These are phyloP conservation scores for Colletotrichum sp. DNA, from an alignment of 2,329 filamentous ascomycete genomes.

Conservation along the genomic window DNA sequence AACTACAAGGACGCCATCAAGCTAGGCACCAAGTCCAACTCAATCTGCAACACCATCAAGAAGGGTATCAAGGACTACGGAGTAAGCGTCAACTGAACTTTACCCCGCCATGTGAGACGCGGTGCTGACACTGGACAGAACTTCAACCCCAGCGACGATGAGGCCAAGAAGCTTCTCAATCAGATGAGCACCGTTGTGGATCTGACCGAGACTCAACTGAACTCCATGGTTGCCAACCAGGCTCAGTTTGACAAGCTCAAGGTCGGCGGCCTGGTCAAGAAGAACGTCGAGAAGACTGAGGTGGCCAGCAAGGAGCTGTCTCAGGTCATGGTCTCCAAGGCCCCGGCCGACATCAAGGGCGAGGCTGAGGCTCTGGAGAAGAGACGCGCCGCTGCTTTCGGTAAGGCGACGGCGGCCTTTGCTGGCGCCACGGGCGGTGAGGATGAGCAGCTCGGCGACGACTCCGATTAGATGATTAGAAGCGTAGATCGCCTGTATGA, in stretches of 20 bases:
- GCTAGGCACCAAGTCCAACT: slow-evolving; percentile 8
- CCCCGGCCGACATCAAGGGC: not conserved
- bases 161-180: slow-evolving; percentile 5
- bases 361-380: slow-evolving; percentile 3
- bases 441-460: slow-evolving; percentile 7
- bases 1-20: slow-evolving; percentile 17
- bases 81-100: not conserved
- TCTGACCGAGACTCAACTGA: slow-evolving; percentile 2
- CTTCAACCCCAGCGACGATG: not conserved
- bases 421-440: slow-evolving; percentile 2
- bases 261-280: slow-evolving; percentile 9
- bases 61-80: slow-evolving; percentile 11
- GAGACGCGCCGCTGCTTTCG: slow-evolving; percentile 6
- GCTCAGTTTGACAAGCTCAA: slow-evolving; percentile 5
- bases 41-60: slow-evolving; percentile 2
- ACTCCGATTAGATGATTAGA: not conserved
- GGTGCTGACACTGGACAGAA: not conserved
- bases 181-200: slow-evolving; percentile 8
- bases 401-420: not conserved
- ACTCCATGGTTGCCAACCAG: slow-evolving; percentile 1
- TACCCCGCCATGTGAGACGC: not conserved
- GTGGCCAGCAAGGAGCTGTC: slow-evolving; percentile 9
- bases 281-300: slow-evolving; percentile 12
- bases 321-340: not conserved
- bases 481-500: not conserved